Evolutionary conservation across 306 rosid species (phyloP).

Genomic region (Quercus mongolica): DNA sequence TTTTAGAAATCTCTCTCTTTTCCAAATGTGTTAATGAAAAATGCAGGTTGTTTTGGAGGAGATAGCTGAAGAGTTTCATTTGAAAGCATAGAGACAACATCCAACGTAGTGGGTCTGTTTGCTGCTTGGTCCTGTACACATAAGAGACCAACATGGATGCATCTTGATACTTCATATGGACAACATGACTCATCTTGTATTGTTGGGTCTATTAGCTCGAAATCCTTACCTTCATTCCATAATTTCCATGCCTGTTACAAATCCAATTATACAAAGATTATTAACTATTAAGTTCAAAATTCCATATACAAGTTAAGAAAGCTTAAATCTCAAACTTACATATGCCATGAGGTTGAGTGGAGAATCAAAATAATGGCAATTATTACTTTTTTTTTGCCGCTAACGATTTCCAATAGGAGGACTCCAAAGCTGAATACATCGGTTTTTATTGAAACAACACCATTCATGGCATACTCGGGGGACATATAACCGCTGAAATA

Average conservation of each 20-base stretch:
- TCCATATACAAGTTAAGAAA: background rate
- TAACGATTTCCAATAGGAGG: constrained; percentile 16
- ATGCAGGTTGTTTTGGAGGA: constrained; percentile 15
- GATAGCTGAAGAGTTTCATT: too few species aligned
- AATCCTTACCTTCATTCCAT: constrained; percentile 2
- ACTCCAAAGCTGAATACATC: constrained; percentile 33
- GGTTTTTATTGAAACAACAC: constrained; percentile 16
- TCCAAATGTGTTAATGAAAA: too few species aligned
- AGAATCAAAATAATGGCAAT: background rate
- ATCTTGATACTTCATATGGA: background rate
- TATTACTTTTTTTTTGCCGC: background rate
- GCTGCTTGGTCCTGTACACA: too few species aligned
- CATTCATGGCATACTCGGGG: constrained; percentile 20
- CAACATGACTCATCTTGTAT: background rate
- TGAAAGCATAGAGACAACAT: too few species aligned
- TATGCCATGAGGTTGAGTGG: constrained; percentile 9
- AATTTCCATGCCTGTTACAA: constrained; percentile 10
- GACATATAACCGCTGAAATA: constrained; percentile 6
- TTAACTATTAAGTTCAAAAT: background rate
- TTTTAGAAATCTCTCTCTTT: too few species aligned
- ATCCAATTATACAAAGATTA: background rate
- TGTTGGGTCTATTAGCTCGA: background rate
- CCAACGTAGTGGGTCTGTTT: too few species aligned
- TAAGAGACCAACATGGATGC: background rate
- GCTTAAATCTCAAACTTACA: background rate